Base-by-base conservation (phyloP, 2,329 filamentous ascomycete genomes). In the Microsporum audouinii region DNA sequence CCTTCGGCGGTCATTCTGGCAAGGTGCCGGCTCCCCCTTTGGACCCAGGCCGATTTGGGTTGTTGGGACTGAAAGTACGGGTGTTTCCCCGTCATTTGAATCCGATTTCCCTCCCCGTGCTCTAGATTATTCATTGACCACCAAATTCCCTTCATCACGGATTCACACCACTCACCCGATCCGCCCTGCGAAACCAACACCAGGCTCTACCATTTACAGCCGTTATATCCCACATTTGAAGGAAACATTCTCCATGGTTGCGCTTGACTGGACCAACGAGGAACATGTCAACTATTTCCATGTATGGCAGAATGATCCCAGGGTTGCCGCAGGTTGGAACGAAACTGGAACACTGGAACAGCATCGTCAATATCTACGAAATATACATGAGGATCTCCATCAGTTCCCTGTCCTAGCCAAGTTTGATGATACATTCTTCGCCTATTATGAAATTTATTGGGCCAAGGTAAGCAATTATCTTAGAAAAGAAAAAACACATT, bases 401-500 rank as follows among this genome's bases (percentile, higher is more conserved):
- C 82, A 86, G 64, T 76, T 90, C 59, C 82, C 85, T 29, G 77
- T 91, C 53, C 77, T 91, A 62, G 88, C 84, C 5, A 80, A 81
- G 31, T 92, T 89, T 70, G 82, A 91, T 61, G 85, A 87, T 34
- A 80, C 79, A 1, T 81, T 78, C 56, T 91, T 91, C 71, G 85
- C 87, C 0, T 91, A 91, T 71, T 91, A 88, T 70, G 88, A 92
- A 71, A 78, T 91, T 1, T 91, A 91, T 72, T 91, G 87, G 87
- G 86, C 84, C 39, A 85, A 84, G 77, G 81, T 82, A 74, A 64
- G 72, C 31, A 45, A 29, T 29, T 10, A 34, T 39, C 31, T 56
- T 33, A 23, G 60, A 61, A 5, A 43, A n/a, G n/a, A 43, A 43
- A n/a, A 17, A 43, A 36, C 10, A 36, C 14, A 17, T n/a, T 3